phyloP scores from a whole-genome alignment of 768 basidiomycete genomes.

The Megacollybia marginata region DNA sequence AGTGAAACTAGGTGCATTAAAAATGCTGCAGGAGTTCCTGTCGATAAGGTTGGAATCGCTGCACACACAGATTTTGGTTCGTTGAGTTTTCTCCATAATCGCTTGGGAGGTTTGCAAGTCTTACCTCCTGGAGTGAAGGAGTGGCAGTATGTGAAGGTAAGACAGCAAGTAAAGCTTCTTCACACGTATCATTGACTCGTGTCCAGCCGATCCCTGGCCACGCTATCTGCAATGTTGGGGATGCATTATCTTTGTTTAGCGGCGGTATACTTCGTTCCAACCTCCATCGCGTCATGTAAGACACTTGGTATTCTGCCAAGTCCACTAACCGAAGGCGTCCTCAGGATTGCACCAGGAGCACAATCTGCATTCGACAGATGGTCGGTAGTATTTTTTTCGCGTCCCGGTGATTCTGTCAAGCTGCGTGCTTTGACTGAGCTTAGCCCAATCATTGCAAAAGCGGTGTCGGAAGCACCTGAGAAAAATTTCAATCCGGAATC shows the following conservation, averaged over 20 bases:
- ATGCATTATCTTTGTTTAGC: slow-evolving; percentile 36
- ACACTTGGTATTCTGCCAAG: slow-evolving; percentile 20
- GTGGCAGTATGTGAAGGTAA: slow-evolving; percentile 36
- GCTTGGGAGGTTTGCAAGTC: slow-evolving; percentile 39
- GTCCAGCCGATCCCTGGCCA: slow-evolving; percentile 34
- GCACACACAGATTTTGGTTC: slow-evolving; percentile 42
- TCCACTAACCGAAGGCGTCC: slow-evolving; percentile 10
- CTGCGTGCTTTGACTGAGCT: slow-evolving; percentile 38
- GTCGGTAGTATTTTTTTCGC: slow-evolving; percentile 57
- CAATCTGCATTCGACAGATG: slow-evolving; percentile 43
- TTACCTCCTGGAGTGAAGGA: slow-evolving; percentile 27
- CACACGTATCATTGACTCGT: background rate
- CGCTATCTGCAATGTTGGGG: slow-evolving; percentile 39
- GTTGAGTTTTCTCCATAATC: slow-evolving; percentile 28
- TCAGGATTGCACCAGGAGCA: slow-evolving; percentile 40
- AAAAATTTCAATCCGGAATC: slow-evolving; percentile 12
- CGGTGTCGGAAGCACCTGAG: slow-evolving; percentile 21
- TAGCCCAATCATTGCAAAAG: slow-evolving; percentile 37
- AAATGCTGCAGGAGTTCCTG: slow-evolving; percentile 25
- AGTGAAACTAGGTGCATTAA: slow-evolving; percentile 37
- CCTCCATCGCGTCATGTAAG: slow-evolving; percentile 34
- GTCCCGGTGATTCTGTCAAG: slow-evolving; percentile 39
- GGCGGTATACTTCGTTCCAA: slow-evolving; percentile 38
- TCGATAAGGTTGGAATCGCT: slow-evolving; percentile 25
- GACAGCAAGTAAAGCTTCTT: background rate